A percentile compares a stretch with the other conserved stretches of the same genome.
phyloP scores from a whole-genome alignment of 441 rosid genomes.

The Gossypium gossypioides region DNA sequence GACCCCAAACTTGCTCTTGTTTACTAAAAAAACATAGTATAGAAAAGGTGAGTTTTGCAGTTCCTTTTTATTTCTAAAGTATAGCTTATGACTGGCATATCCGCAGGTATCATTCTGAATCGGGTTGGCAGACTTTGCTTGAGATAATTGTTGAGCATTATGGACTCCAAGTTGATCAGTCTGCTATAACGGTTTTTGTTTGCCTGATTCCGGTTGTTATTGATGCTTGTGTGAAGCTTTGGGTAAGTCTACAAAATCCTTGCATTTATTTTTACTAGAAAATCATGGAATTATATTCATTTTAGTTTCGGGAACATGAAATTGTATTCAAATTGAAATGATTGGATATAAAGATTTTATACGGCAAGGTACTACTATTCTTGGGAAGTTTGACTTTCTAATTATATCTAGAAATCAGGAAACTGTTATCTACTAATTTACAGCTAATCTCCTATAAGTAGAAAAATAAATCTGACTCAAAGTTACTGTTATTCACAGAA shows the following conservation, averaged over 20 bases:
- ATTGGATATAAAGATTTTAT: neutral
- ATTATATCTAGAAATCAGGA: neutral
- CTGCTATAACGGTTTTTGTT: conserved; percentile 56
- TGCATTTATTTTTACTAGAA: neutral
- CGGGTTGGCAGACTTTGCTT: conserved; percentile 74
- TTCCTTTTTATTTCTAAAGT: neutral
- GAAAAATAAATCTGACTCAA: neutral
- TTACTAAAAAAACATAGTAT: neutral
- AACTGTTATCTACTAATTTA: neutral
- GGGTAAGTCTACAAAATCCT: conserved; percentile 46
- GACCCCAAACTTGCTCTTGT: neutral
- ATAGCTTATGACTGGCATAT: neutral
- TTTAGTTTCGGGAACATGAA: neutral
- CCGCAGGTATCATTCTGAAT: conserved; percentile 82
- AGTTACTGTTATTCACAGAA: neutral
- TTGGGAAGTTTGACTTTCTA: neutral
- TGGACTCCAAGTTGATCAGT: conserved; percentile 60
- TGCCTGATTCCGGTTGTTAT: conserved; percentile 61
- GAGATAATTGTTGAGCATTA: conserved; percentile 75
- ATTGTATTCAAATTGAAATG: neutral
- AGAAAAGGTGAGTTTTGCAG: neutral
- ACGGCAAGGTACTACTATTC: neutral
- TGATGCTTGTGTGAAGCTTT: conserved; percentile 77
- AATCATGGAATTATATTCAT: neutral
- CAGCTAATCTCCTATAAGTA: neutral